These are phyloP conservation scores for Trichosanthes truncata DNA, from an alignment of 306 rosid genomes.

Conservation along the genomic window DNA sequence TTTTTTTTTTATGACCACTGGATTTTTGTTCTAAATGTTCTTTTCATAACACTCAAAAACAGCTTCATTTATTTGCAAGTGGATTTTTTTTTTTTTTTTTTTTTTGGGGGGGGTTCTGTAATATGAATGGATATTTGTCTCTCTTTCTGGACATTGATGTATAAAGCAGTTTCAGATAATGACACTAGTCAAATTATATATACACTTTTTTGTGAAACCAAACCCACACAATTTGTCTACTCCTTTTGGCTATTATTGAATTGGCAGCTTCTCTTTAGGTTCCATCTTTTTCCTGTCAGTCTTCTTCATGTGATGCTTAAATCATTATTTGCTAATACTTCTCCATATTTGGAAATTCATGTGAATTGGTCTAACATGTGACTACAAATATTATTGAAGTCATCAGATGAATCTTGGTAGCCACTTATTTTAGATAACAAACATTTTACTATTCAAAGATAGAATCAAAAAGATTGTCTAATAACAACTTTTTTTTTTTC, in stretches of 20 bases:
- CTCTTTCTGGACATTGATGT: conserved; percentile 8
- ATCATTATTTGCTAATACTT: conserved; percentile 5
- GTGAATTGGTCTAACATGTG: background rate
- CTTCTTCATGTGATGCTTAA: conserved; percentile 2
- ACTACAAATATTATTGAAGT: background rate
- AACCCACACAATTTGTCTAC: background rate
- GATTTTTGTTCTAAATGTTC: background rate
- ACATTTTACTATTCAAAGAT: background rate
- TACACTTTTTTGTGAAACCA: background rate
- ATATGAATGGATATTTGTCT: conserved; percentile 1
- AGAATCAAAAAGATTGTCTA: background rate
- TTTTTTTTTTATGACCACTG: too few species aligned
- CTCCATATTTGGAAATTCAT: conserved; percentile 5
- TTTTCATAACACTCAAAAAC: background rate
- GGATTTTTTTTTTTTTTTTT: background rate
- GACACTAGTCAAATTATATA: background rate
- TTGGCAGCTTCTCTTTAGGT: conserved; percentile 4
- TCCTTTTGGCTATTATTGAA: conserved; percentile 4
- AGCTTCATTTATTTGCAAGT: conserved; percentile 1
- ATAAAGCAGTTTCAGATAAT: conserved; percentile 3
- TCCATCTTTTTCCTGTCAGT: conserved; percentile 5
- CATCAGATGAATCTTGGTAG: background rate
- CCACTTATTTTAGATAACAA: conserved; percentile 3
- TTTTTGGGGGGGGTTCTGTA: background rate
- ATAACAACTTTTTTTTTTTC: background rate